A percentile compares a stretch with the other conserved stretches of the same genome.
phyloP scores from a whole-genome alignment of 148 eudicot species.

The Dianthus caryophyllus region DNA sequence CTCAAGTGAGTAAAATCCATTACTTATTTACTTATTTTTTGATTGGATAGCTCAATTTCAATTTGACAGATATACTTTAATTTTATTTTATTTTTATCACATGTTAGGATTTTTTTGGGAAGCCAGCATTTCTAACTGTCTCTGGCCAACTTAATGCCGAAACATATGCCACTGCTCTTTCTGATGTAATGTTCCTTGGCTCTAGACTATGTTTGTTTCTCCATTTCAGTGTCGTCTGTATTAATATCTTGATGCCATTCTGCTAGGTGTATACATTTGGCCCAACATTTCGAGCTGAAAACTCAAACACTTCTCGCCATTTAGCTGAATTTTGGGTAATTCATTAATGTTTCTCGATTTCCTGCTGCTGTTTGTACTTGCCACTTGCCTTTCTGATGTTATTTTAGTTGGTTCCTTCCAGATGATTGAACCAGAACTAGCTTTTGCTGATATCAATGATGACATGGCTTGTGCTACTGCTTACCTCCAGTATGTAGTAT shows the following conservation, averaged over 20 bases:
- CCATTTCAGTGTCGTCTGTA: not conserved
- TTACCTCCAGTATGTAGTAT: conserved; percentile 99
- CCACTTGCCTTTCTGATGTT: conserved; percentile 16
- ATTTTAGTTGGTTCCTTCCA: conserved; percentile 26
- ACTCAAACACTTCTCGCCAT: conserved; percentile 96
- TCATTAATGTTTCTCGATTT: not conserved
- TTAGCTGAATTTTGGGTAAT: conserved; percentile 98
- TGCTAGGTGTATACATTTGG: conserved; percentile 96
- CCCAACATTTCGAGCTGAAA: conserved; percentile 97
- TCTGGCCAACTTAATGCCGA: conserved; percentile 99
- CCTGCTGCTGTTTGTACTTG: not conserved
- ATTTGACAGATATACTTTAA: not conserved
- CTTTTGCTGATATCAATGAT: conserved; percentile 92
- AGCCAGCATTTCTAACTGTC: conserved; percentile 93
- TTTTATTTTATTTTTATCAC: conserved; percentile 5
- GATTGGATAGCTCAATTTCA: no score
- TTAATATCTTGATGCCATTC: conserved; percentile 16
- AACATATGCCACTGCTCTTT: conserved; percentile 98
- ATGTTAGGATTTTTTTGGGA: conserved; percentile 94
- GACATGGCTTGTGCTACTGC: conserved; percentile 99
- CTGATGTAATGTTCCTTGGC: conserved; percentile 57
- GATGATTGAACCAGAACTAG: conserved; percentile 99
- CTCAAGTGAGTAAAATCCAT: conserved; percentile 53
- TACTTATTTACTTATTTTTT: no score
- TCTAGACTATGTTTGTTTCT: conserved; percentile 14